Percentiles rank a stretch among this genome's conserved stretches.
phyloP scores from a whole-genome alignment of 495 filamentous ascomycete species.

The Penicillium odoratum region DNA sequence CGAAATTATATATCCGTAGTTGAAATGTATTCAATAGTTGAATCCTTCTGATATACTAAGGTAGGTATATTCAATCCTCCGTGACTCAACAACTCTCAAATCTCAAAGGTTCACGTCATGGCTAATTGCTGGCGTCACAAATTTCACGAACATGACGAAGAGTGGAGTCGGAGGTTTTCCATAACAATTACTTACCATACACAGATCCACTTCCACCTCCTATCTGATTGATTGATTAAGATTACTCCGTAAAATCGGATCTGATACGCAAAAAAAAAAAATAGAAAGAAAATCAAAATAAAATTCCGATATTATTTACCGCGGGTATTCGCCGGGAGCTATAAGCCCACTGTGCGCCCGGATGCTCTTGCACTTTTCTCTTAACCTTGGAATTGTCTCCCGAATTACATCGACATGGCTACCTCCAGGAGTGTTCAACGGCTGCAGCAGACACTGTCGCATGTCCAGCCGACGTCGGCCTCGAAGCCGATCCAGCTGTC shows the following conservation, averaged over 20 bases:
- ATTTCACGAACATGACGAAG: neutral
- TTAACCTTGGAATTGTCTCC: neutral
- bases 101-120: neutral
- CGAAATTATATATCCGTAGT: too few species aligned
- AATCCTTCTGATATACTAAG: neutral
- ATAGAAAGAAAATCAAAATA: neutral
- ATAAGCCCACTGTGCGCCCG: conserved; percentile 7
- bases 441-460: conserved; percentile 41
- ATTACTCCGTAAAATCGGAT: conserved; percentile 6
- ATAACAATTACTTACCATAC: neutral
- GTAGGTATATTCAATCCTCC: neutral
- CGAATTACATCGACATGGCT: conserved; percentile 22
- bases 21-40: neutral
- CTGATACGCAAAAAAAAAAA: conserved; percentile 8
- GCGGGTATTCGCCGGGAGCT: neutral
- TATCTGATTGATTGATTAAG: conserved; percentile 8
- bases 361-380: neutral
- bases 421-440: conserved; percentile 31
- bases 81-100: too few species aligned
- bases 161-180: neutral
- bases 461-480: conserved; percentile 25
- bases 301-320: neutral
- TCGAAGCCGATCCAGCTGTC: conserved; percentile 36
- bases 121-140: neutral
- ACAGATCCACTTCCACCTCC: neutral